Evolutionary conservation across 2,329 filamentous ascomycete genomes (phyloP).

Genomic region (Fusarium haematococcum): DNA sequence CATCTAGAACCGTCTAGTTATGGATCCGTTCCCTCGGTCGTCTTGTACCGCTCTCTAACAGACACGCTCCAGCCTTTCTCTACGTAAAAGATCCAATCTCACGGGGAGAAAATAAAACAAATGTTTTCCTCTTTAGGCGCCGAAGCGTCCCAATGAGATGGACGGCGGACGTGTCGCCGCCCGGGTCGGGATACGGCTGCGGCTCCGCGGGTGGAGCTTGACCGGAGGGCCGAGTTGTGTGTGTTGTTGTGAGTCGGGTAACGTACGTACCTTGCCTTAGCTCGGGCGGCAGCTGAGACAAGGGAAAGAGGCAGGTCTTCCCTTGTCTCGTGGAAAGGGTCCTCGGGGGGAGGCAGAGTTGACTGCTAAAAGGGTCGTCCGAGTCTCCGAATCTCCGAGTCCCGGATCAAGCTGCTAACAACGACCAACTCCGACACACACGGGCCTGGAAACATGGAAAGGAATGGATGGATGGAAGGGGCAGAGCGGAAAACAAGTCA

Average conservation of each 20-base stretch:
- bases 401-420: background rate
- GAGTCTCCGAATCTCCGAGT: slow-evolving; percentile 44
- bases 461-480: slow-evolving; percentile 14
- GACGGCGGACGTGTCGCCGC: slow-evolving; percentile 5
- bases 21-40: background rate
- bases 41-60: background rate
- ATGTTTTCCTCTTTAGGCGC: background rate
- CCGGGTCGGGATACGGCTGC: slow-evolving; percentile 24
- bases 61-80: background rate
- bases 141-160: slow-evolving; percentile 15
- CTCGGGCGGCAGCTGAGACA: background rate
- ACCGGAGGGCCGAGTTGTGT: background rate
- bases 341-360: background rate
- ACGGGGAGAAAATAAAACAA: background rate
- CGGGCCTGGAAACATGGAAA: slow-evolving; percentile 29
- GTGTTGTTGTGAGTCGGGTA: background rate
- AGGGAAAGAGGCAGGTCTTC: background rate
- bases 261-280: slow-evolving; percentile 16
- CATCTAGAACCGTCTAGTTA: background rate
- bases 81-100: background rate
- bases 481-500: slow-evolving; percentile 1
- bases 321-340: background rate
- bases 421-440: slow-evolving; percentile 13
- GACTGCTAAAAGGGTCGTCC: background rate
- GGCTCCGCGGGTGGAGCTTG: slow-evolving; percentile 34